Conservation (phyloP, 106 monocot genomes). For the Dioscorea zingiberensis region DNA sequence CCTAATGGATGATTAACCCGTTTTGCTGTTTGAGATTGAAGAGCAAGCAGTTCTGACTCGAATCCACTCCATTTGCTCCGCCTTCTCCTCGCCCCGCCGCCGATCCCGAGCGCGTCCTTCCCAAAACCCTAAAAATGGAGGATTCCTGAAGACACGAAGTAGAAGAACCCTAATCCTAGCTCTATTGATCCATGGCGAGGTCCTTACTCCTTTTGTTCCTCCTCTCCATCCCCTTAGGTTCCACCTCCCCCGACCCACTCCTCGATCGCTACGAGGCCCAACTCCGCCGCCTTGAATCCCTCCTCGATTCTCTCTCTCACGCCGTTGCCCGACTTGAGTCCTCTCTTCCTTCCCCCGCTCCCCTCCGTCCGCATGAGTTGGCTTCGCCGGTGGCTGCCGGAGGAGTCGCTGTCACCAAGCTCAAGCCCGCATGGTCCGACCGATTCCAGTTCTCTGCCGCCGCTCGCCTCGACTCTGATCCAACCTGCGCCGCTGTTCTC, state of each 20-base stretch:
- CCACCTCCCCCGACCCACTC: conserved; percentile 6
- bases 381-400: not conserved
- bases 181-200: too few species aligned
- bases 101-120: too few species aligned
- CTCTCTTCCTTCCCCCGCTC: conserved; percentile 13
- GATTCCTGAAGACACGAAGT: too few species aligned
- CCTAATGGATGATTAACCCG: too few species aligned
- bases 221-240: conserved; percentile 2
- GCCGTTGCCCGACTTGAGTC: conserved; percentile 48
- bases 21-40: too few species aligned
- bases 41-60: too few species aligned
- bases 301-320: conserved; percentile 49
- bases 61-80: too few species aligned
- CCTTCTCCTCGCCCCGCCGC: too few species aligned
- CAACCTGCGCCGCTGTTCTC: conserved; percentile 42
- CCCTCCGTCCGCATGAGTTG: not conserved
- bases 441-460: conserved; percentile 66
- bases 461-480: conserved; percentile 35
- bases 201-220: conserved; percentile 2
- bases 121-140: too few species aligned
- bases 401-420: conserved; percentile 40
- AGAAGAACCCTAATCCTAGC: too few species aligned
- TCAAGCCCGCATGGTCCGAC: conserved; percentile 51
- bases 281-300: conserved; percentile 54
- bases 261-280: conserved; percentile 66